Evolutionary conservation across 1,139 yeast genomes (phyloP).

Genomic region (Pneumocystis canis): DNA sequence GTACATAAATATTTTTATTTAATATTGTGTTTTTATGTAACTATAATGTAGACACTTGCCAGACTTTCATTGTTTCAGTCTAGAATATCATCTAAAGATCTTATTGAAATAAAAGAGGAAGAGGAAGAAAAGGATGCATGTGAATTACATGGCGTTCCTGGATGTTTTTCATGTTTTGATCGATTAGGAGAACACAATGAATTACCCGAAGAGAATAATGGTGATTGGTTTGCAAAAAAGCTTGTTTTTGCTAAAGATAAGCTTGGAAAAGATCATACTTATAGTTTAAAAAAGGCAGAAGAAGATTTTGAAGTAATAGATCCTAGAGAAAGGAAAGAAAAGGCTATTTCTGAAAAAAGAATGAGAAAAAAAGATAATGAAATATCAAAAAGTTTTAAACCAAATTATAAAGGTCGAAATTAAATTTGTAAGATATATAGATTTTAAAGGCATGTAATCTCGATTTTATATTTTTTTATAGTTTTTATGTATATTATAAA

Average conservation of each 20-base stretch:
- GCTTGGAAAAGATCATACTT: conserved; percentile 12
- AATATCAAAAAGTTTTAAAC: background rate
- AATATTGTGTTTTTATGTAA: background rate
- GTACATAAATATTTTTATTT: background rate
- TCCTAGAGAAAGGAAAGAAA: conserved; percentile 10
- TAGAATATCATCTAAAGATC: conserved; percentile 16
- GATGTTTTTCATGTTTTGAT: conserved; percentile 18
- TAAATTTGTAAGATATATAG: background rate
- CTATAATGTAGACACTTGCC: conserved; percentile 13
- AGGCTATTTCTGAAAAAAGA: background rate
- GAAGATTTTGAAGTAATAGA: conserved; percentile 11
- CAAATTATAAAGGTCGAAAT: background rate
- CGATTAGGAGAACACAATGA: conserved; percentile 19
- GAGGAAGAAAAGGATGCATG: conserved; percentile 9
- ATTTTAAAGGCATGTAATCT: background rate
- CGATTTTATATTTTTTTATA: background rate
- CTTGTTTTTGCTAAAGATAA: conserved; percentile 14
- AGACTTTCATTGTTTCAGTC: conserved; percentile 18
- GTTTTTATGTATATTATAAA: too few species aligned
- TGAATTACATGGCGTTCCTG: conserved; percentile 17
- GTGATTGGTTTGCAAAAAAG: conserved; percentile 12
- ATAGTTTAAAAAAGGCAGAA: conserved; percentile 5
- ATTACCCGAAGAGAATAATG: conserved; percentile 16
- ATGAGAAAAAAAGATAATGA: background rate
- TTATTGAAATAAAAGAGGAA: conserved; percentile 2